These are phyloP conservation scores for Melampsora larici-populina DNA, from an alignment of 1,284 basidiomycete genomes.

Conservation along the genomic window DNA sequence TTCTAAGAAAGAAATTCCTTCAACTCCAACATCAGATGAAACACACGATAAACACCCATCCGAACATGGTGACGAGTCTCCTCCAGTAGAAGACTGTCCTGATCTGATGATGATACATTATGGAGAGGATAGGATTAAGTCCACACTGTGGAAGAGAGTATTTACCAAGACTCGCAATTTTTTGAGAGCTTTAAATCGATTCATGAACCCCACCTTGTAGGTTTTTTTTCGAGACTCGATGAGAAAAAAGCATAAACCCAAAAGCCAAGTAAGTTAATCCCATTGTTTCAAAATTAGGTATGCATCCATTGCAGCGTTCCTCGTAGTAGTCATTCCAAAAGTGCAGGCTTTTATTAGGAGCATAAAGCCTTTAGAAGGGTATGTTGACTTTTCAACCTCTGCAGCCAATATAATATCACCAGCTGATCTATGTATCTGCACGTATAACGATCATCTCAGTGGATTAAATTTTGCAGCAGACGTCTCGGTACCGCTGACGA, in stretches of 20 bases:
- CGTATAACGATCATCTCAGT: slow-evolving; percentile 44
- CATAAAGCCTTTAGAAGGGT: slow-evolving; percentile 53
- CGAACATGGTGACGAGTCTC: neutral
- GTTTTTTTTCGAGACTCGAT: neutral
- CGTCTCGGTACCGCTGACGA: slow-evolving; percentile 56
- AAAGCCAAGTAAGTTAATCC: neutral
- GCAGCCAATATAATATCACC: too few relatives aligned
- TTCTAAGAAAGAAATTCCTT: neutral
- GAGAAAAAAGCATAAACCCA: neutral
- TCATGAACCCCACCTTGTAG: slow-evolving; percentile 48
- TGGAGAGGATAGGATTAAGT: too few relatives aligned
- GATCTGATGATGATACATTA: slow-evolving; percentile 14
- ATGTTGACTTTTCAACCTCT: slow-evolving; percentile 18
- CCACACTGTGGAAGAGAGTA: too few relatives aligned
- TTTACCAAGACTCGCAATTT: neutral
- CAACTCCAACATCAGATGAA: neutral
- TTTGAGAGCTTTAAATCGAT: slow-evolving; percentile 46
- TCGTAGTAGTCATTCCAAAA: slow-evolving; percentile 55
- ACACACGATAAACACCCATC: neutral
- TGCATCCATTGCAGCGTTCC: slow-evolving; percentile 54
- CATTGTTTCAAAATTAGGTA: slow-evolving; percentile 46
- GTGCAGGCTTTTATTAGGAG: slow-evolving; percentile 53
- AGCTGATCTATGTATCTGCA: too few relatives aligned
- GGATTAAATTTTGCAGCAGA: slow-evolving; percentile 54
- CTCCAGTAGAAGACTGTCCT: too few relatives aligned